Conservation (phyloP, 2,329 filamentous ascomycete genomes). For the Penicillium hesseltinei region DNA sequence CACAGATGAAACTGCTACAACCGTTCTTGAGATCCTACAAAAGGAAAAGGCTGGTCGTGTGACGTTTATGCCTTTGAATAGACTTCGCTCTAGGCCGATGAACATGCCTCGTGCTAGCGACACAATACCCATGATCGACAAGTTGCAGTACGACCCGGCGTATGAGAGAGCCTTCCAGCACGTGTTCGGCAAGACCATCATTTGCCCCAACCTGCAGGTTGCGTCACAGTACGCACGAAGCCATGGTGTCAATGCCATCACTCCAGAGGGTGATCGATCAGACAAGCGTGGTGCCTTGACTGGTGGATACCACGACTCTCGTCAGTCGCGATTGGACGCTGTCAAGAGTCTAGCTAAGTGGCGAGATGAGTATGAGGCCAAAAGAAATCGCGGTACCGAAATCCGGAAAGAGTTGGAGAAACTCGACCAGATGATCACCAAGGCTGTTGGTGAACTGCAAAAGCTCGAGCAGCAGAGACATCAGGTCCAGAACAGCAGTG, state of each 20-base stretch:
- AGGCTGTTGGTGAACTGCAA: conserved; percentile 76
- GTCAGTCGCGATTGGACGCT: conserved; percentile 81
- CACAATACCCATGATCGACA: conserved; percentile 81
- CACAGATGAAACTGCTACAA: conserved; percentile 80
- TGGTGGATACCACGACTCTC: conserved; percentile 86
- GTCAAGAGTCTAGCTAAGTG: conserved; percentile 73
- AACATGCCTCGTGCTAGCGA: conserved; percentile 85
- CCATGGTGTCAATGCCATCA: conserved; percentile 89
- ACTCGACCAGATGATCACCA: conserved; percentile 86
- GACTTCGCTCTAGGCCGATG: conserved; percentile 66
- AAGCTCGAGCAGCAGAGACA: conserved; percentile 76
- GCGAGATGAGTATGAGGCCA: conserved; percentile 69
- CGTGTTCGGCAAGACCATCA: conserved; percentile 92
- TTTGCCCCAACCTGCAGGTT: conserved; percentile 84
- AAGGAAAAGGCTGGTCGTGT: conserved; percentile 78
- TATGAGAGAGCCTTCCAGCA: conserved; percentile 89
- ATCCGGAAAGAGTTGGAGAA: conserved; percentile 69
- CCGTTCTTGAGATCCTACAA: conserved; percentile 75
- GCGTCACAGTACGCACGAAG: conserved; percentile 89
- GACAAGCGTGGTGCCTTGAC: conserved; percentile 95
- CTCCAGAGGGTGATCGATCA: conserved; percentile 87
- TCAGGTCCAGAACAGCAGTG: conserved; percentile 78
- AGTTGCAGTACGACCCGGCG: conserved; percentile 71
- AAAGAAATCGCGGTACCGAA: conserved; percentile 62
- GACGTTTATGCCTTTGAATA: conserved; percentile 91